phyloP scores from a whole-genome alignment of 2,329 filamentous ascomycete genomes.

The Cladosporium sp. region DNA sequence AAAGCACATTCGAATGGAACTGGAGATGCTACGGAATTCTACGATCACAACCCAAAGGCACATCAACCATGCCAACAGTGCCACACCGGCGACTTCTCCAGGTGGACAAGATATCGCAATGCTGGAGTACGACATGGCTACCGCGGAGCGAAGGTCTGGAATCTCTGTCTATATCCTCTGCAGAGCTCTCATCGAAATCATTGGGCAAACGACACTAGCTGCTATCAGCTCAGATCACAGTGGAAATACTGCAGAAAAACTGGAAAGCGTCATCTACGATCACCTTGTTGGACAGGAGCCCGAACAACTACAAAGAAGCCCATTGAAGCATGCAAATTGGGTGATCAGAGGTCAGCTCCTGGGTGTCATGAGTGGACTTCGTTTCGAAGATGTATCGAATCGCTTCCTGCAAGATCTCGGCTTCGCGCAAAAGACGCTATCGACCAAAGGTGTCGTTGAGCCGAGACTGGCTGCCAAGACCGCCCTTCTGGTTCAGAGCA shows the following conservation, averaged over 20 bases:
- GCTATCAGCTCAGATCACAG: constrained; percentile 63
- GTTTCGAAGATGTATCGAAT: constrained; percentile 79
- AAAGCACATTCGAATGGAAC: constrained; percentile 36
- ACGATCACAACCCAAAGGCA: constrained; percentile 22
- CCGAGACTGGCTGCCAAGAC: constrained; percentile 76
- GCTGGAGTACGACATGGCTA: constrained; percentile 33
- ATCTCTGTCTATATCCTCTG: constrained; percentile 96
- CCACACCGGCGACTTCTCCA: constrained; percentile 26
- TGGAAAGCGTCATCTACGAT: constrained; percentile 95
- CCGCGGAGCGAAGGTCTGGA: constrained; percentile 76
- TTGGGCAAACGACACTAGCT: constrained; percentile 80
- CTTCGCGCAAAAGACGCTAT: constrained; percentile 71
- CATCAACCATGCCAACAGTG: constrained; percentile 20
- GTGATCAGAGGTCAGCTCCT: constrained; percentile 88
- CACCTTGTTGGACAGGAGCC: constrained; percentile 57
- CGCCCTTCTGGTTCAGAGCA: constrained; percentile 83
- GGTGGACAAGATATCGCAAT: constrained; percentile 28
- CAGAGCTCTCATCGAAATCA: constrained; percentile 88
- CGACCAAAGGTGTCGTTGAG: constrained; percentile 66
- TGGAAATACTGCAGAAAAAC: constrained; percentile 85
- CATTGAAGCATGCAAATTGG: constrained; percentile 82
- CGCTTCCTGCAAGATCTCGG: constrained; percentile 83
- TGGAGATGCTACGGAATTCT: constrained; percentile 30
- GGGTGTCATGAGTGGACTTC: constrained; percentile 93
- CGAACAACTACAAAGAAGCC: constrained; percentile 14